Percentiles rank a stretch among this genome's conserved stretches.
Conservation (phyloP, 75 land plant genomes). For the Pinus tabuliformis region DNA sequence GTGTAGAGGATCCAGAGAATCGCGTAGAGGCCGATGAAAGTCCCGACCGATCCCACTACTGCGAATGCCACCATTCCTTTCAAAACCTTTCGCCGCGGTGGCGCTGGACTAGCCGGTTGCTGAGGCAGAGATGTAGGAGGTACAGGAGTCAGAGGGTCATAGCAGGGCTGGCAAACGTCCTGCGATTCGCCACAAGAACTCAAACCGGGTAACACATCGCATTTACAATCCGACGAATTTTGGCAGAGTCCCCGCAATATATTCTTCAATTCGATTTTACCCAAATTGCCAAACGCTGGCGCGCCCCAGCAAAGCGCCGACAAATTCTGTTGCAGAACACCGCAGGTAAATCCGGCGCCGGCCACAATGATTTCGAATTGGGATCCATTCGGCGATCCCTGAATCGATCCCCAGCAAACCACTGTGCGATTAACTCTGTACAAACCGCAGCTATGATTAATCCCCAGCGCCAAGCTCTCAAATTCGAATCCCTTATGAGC, state of each 20-base stretch:
- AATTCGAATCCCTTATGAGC: slow-evolving; percentile 6
- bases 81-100: not conserved
- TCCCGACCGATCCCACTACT: not conserved
- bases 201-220: slow-evolving; percentile 11
- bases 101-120: not conserved
- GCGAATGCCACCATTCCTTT: slow-evolving; percentile 7
- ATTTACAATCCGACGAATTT: not conserved
- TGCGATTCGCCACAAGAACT: slow-evolving; percentile 1
- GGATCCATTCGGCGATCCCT: slow-evolving; percentile 13
- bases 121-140: not conserved
- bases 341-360: slow-evolving; percentile 45
- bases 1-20: slow-evolving; percentile 14
- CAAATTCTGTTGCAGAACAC: slow-evolving; percentile 23
- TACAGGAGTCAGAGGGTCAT: too few relatives aligned
- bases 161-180: slow-evolving; percentile 21
- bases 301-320: slow-evolving; percentile 67
- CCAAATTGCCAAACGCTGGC: not conserved
- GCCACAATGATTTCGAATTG: slow-evolving; percentile 37
- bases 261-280: slow-evolving; percentile 1
- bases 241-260: slow-evolving; percentile 48
- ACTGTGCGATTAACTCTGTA: slow-evolving; percentile 26
- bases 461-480: slow-evolving; percentile 45
- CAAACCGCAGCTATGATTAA: slow-evolving; percentile 45
- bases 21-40: slow-evolving; percentile 3
- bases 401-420: slow-evolving; percentile 53